Evolutionary conservation across 2,329 filamentous ascomycete genomes (phyloP).

Genomic region (Sporothrix euskadiensis): DNA sequence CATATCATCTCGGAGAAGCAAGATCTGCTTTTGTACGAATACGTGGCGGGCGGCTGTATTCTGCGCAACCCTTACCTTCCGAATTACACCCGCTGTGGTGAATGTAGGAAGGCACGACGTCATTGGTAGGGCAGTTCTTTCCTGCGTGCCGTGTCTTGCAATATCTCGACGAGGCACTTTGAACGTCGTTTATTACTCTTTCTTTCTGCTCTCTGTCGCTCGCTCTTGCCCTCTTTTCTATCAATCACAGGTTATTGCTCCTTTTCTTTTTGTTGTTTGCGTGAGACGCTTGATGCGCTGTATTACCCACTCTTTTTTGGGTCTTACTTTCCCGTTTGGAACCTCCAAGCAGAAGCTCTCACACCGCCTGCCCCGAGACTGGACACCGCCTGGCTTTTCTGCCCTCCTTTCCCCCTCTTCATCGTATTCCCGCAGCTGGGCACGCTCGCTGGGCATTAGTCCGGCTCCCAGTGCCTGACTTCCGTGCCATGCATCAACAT

Average conservation of each 20-base stretch:
- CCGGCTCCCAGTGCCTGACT: neutral
- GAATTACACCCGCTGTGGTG: neutral
- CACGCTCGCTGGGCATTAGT: neutral
- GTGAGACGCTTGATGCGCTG: neutral
- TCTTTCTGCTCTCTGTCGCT: neutral
- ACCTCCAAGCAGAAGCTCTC: neutral
- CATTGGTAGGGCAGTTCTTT: constrained; percentile 4
- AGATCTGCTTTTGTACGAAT: neutral
- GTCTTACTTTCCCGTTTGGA: neutral
- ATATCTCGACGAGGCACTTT: neutral
- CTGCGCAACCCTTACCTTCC: neutral
- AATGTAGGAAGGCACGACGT: neutral
- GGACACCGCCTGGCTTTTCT: constrained; percentile 13
- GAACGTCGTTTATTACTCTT: neutral
- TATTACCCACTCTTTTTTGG: neutral
- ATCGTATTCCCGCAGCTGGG: neutral
- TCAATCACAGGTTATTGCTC: neutral
- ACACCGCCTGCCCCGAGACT: neutral
- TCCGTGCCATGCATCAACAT: neutral
- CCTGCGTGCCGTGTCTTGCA: neutral
- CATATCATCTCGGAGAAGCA: neutral
- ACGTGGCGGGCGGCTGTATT: neutral
- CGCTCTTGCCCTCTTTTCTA: neutral
- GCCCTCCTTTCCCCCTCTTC: neutral
- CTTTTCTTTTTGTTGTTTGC: neutral